A percentile compares a stretch with the other conserved stretches of the same genome.
phyloP scores from a whole-genome alignment of 1,284 basidiomycete genomes.

The Cryptococcus wingfieldii region DNA sequence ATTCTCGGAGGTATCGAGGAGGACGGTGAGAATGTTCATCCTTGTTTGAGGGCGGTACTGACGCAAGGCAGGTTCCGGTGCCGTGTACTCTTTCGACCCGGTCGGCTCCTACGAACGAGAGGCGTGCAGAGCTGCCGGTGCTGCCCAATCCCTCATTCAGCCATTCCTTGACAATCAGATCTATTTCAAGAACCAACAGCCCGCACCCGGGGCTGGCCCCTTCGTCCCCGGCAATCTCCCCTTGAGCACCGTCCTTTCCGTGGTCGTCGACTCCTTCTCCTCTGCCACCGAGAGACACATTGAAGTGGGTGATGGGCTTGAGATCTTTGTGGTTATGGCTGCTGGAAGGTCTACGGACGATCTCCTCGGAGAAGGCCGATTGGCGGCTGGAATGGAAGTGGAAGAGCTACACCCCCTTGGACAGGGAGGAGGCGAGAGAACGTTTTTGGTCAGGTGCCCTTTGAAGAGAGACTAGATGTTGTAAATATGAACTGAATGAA shows the following conservation, averaged over 20 bases:
- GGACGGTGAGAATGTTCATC: slow-evolving; percentile 64
- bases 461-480: slow-evolving; percentile 47
- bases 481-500: neutral
- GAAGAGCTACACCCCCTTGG: slow-evolving; percentile 44
- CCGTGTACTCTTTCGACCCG: slow-evolving; percentile 95
- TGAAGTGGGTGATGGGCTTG: slow-evolving; percentile 91
- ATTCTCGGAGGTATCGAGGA: slow-evolving; percentile 91
- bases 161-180: slow-evolving; percentile 97
- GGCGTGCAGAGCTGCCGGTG: slow-evolving; percentile 86
- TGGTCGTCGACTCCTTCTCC: slow-evolving; percentile 78
- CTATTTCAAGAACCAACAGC: slow-evolving; percentile 87
- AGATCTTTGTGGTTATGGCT: slow-evolving; percentile 79
- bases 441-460: slow-evolving; percentile 40
- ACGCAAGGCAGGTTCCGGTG: slow-evolving; percentile 66
- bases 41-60: neutral
- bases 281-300: slow-evolving; percentile 94
- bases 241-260: slow-evolving; percentile 68
- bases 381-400: slow-evolving; percentile 56
- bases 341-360: slow-evolving; percentile 62
- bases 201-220: slow-evolving; percentile 57
- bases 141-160: slow-evolving; percentile 83
- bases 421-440: slow-evolving; percentile 40
- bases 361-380: slow-evolving; percentile 56
- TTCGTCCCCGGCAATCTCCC: slow-evolving; percentile 73
- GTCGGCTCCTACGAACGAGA: slow-evolving; percentile 94